Evolutionary conservation across 352 stramenopile species (phyloP).

Genomic region (Salisapilia sapeloensis): DNA sequence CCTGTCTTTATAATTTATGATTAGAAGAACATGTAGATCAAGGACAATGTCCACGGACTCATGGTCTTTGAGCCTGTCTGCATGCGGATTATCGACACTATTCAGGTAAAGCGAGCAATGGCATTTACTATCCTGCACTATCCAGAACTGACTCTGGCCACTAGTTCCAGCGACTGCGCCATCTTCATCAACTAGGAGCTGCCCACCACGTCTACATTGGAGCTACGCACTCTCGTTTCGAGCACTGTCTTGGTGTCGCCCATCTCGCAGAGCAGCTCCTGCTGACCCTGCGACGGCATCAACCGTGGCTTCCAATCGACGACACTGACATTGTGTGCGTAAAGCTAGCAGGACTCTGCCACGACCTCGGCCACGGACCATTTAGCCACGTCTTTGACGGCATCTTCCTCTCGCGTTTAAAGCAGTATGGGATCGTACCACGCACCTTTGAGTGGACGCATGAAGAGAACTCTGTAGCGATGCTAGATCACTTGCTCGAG

Average conservation of each 20-base stretch:
- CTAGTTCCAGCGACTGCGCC: slow-evolving; percentile 88
- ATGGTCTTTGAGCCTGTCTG: slow-evolving; percentile 67
- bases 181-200: slow-evolving; percentile 88
- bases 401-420: slow-evolving; percentile 45
- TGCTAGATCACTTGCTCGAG: slow-evolving; percentile 44
- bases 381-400: slow-evolving; percentile 76
- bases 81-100: slow-evolving; percentile 67
- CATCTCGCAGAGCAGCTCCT: slow-evolving; percentile 85
- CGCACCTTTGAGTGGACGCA: slow-evolving; percentile 40
- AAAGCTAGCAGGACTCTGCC: slow-evolving; percentile 68
- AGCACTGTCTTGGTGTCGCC: slow-evolving; percentile 88
- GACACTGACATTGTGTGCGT: slow-evolving; percentile 43
- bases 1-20: slow-evolving; percentile 1
- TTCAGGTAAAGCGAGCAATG: slow-evolving; percentile 17
- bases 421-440: slow-evolving; percentile 11
- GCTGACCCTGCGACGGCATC: slow-evolving; percentile 45
- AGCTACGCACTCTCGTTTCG: slow-evolving; percentile 61
- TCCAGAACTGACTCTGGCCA: not conserved
- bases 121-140: not conserved
- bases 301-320: slow-evolving; percentile 83
- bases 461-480: slow-evolving; percentile 56
- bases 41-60: slow-evolving; percentile 61
- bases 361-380: slow-evolving; percentile 59
- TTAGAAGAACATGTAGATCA: slow-evolving; percentile 27
- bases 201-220: slow-evolving; percentile 81